These are phyloP conservation scores for Alternaria atra DNA, from an alignment of 2,329 filamentous ascomycete species.

Conservation along the genomic window DNA sequence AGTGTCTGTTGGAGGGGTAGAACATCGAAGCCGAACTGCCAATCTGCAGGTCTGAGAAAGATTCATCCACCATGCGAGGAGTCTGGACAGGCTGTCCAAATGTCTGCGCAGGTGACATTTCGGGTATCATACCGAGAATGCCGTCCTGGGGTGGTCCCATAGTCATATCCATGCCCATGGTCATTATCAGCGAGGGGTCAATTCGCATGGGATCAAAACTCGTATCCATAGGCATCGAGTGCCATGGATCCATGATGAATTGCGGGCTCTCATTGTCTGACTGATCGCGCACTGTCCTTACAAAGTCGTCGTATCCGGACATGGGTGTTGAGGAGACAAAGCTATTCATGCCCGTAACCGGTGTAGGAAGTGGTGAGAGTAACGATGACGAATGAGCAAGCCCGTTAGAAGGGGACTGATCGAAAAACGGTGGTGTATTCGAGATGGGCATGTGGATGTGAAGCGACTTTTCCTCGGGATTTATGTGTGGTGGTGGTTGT, in stretches of 20 bases:
- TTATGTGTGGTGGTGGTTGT: slow-evolving; percentile 41
- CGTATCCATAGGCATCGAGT: slow-evolving; percentile 56
- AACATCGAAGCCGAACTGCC: slow-evolving; percentile 54
- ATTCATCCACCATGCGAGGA: slow-evolving; percentile 58
- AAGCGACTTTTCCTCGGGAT: slow-evolving; percentile 45
- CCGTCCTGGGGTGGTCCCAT: slow-evolving; percentile 53
- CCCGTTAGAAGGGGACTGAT: slow-evolving; percentile 52
- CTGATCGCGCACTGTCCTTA: slow-evolving; percentile 50
- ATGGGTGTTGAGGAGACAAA: slow-evolving; percentile 57
- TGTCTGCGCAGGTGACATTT: slow-evolving; percentile 50
- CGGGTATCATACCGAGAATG: slow-evolving; percentile 58
- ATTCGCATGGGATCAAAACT: slow-evolving; percentile 57
- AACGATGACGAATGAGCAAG: slow-evolving; percentile 39
- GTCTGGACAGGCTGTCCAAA: slow-evolving; percentile 54
- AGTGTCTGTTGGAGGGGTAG: slow-evolving; percentile 52
- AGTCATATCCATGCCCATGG: slow-evolving; percentile 56
- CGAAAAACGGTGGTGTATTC: slow-evolving; percentile 52
- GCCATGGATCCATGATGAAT: slow-evolving; percentile 60
- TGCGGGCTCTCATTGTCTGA: slow-evolving; percentile 56
- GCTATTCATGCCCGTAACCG: slow-evolving; percentile 49
- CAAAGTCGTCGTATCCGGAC: slow-evolving; percentile 58
- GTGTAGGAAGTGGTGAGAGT: slow-evolving; percentile 51
- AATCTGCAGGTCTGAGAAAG: slow-evolving; percentile 58
- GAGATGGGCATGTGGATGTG: slow-evolving; percentile 37
- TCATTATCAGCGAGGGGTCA: slow-evolving; percentile 56